These are phyloP conservation scores for Clonostachys sp. DNA, from an alignment of 2,329 filamentous ascomycete species.

Conservation along the genomic window DNA sequence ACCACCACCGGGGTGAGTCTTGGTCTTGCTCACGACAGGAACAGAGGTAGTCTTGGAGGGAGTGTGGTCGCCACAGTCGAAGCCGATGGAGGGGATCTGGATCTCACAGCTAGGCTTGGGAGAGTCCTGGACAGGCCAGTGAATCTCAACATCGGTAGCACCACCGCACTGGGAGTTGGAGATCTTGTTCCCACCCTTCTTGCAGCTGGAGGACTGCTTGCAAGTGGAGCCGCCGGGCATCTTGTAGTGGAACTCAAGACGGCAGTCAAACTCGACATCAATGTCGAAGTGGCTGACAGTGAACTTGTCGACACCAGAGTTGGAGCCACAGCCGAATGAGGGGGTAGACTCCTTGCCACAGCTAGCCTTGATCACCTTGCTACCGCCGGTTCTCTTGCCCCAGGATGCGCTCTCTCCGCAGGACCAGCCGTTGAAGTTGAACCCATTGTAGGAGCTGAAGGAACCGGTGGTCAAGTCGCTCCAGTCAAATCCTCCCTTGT, in stretches of 20 bases:
- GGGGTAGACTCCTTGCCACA: conserved; percentile 45
- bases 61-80: conserved; percentile 56
- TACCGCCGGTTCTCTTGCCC: conserved; percentile 39
- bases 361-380: conserved; percentile 58
- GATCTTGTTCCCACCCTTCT: conserved; percentile 29
- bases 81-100: conserved; percentile 69
- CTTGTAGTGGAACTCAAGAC: conserved; percentile 80
- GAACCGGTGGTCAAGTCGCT: conserved; percentile 52
- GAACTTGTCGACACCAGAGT: conserved; percentile 37
- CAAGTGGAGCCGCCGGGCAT: conserved; percentile 81
- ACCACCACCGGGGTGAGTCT: conserved; percentile 8
- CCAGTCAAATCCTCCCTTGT: conserved; percentile 71
- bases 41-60: background rate
- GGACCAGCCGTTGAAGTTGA: conserved; percentile 68
- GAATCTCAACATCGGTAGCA: conserved; percentile 74
- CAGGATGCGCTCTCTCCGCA: conserved; percentile 50
- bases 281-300: conserved; percentile 74
- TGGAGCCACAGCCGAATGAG: conserved; percentile 49
- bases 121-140: conserved; percentile 55
- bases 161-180: conserved; percentile 82
- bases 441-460: conserved; percentile 65
- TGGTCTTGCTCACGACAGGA: conserved; percentile 9
- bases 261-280: conserved; percentile 67
- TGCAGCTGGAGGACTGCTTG: conserved; percentile 72
- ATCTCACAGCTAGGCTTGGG: conserved; percentile 60